A percentile compares a stretch with the other conserved stretches of the same genome.
These are phyloP conservation scores for Boletellus sp. DNA, from an alignment of 768 basidiomycete species.

Conservation along the genomic window DNA sequence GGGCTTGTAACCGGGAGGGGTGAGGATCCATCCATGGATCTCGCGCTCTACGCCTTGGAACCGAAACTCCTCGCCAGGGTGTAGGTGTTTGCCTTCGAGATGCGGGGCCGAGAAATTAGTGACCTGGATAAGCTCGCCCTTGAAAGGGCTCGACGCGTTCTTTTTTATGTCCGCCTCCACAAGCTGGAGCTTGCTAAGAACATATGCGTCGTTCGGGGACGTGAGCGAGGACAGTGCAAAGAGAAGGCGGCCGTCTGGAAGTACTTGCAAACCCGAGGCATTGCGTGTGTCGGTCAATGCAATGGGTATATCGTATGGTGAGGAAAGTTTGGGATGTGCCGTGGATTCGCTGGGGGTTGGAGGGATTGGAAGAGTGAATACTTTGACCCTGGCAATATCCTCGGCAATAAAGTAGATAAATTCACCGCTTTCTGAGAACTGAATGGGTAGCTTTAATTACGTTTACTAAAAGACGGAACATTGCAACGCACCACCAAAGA, in stretches of 20 bases:
- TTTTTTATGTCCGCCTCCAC: slow-evolving; percentile 41
- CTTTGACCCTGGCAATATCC: slow-evolving; percentile 72
- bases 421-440: slow-evolving; percentile 74
- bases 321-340: slow-evolving; percentile 40
- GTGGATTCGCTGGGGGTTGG: slow-evolving; percentile 54
- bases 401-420: slow-evolving; percentile 73
- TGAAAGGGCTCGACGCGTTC: slow-evolving; percentile 23
- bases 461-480: not conserved
- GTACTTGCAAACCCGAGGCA: slow-evolving; percentile 58
- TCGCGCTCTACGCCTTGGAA: slow-evolving; percentile 78
- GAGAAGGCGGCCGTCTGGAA: slow-evolving; percentile 59
- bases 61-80: slow-evolving; percentile 77
- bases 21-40: slow-evolving; percentile 84
- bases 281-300: slow-evolving; percentile 56
- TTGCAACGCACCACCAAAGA: slow-evolving; percentile 12
- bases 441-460: not conserved
- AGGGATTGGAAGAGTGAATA: slow-evolving; percentile 67
- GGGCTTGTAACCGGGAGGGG: slow-evolving; percentile 71
- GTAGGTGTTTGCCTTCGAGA: slow-evolving; percentile 56
- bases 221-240: slow-evolving; percentile 73
- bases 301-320: slow-evolving; percentile 50
- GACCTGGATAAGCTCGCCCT: slow-evolving; percentile 46
- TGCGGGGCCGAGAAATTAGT: slow-evolving; percentile 60
- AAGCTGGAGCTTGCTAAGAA: slow-evolving; percentile 48
- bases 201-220: slow-evolving; percentile 74